phyloP scores from a whole-genome alignment of 1,284 basidiomycete species.

The Irpex sp. region DNA sequence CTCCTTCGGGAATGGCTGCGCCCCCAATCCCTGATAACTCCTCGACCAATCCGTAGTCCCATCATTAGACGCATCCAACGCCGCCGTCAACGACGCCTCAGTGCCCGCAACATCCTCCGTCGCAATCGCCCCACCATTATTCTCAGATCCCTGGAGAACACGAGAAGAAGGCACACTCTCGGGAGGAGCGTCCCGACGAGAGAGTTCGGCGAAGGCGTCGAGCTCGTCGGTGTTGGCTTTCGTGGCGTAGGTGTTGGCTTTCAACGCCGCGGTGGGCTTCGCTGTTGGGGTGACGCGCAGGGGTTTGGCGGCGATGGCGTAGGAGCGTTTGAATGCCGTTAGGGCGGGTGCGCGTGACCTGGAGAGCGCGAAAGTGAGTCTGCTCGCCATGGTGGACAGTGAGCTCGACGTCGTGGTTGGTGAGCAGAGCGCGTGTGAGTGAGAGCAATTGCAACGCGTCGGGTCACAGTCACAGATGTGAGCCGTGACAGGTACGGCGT shows the following conservation, averaged over 20 bases:
- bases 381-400: not conserved
- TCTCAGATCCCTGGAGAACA: not conserved
- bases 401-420: not conserved
- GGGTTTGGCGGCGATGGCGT: not conserved
- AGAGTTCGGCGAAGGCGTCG: constrained; percentile 1
- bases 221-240: constrained; percentile 2
- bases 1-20: constrained; percentile 75
- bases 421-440: not conserved
- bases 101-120: not conserved
- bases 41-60: constrained; percentile 72
- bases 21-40: constrained; percentile 80
- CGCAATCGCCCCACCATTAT: not conserved
- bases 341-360: not conserved
- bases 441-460: too few species aligned
- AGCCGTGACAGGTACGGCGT: too few species aligned
- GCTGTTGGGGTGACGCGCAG: not conserved
- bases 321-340: not conserved
- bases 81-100: constrained; percentile 1
- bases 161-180: not conserved
- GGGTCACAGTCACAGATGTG: too few species aligned
- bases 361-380: not conserved
- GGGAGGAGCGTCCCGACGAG: not conserved
- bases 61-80: not conserved
- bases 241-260: constrained; percentile 10
- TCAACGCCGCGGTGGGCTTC: not conserved